A percentile compares a stretch with the other conserved stretches of the same genome.
These are phyloP conservation scores for Paraurostyla sp. DNA, from an alignment of 73 alveolate species.

Conservation along the genomic window DNA sequence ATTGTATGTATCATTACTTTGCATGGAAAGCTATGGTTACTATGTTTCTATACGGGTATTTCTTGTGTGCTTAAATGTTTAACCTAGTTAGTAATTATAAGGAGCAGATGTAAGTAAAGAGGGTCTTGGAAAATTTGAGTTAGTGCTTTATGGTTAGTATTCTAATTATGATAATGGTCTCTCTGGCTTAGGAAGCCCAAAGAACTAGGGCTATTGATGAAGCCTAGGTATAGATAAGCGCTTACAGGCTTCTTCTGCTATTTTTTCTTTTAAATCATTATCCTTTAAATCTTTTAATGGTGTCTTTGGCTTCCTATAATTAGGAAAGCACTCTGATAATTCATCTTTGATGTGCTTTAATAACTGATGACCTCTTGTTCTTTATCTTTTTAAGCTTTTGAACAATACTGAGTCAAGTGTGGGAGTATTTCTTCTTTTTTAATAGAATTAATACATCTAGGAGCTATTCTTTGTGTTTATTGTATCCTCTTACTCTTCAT, in stretches of 20 bases:
- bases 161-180: background rate
- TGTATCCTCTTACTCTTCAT: background rate
- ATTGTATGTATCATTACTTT: too few relatives aligned
- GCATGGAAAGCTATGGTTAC: too few relatives aligned
- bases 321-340: background rate
- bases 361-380: background rate
- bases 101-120: too few relatives aligned
- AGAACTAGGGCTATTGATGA: background rate
- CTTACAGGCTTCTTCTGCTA: too few relatives aligned
- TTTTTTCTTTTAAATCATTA: too few relatives aligned
- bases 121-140: too few relatives aligned
- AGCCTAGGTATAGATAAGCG: background rate
- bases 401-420: background rate
- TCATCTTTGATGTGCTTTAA: background rate
- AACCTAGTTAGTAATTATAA: too few relatives aligned
- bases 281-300: background rate
- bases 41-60: too few relatives aligned
- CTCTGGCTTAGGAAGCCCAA: background rate
- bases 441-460: background rate
- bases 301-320: background rate
- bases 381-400: slow-evolving; percentile 6
- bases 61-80: too few relatives aligned
- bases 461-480: background rate
- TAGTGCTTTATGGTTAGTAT: background rate
- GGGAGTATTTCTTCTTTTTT: background rate